Evolutionary conservation across 2,329 filamentous ascomycete species (phyloP), one percentile per base, ranked within the genome.

Genomic region (Nemania sp.): DNA sequence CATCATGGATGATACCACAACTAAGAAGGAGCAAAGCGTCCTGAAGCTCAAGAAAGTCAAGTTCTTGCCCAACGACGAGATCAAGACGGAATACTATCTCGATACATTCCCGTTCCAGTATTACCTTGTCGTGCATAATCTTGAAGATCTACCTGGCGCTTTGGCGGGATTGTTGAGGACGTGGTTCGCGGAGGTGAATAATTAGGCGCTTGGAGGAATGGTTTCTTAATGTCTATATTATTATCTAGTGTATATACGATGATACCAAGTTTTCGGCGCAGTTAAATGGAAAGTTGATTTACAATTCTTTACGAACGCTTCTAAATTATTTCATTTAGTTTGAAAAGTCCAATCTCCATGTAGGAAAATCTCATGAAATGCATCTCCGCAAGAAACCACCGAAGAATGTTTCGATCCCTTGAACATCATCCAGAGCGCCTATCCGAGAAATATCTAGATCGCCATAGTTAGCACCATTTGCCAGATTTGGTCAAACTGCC

Each of bases 101-200:
- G 95, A 99, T 71, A 88, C 86, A 6, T 99, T 99, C 72, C 94
- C 95, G 0, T 99, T 99, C 75, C 86, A 89, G 70, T 99, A 97
- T 76, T 99, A 97, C 70, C 76, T 99, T 51, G 90, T 99, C 63
- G 94, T 99, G 54, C 86, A 93, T 61, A 86, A 97, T 75, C 86
- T 99, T 42, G 86, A 88, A 66, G 94, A 99, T 73, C 78, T 99
- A 67, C 94, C 95, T 4, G 86, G 84, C 28, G 92, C 97, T 37
- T 73, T 99, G 72, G 90, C 91, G 12, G 89, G 89, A 23, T 81
- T 96, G 62, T 74, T 99, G 75, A 88, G 93, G 74, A 95, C 95
- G 62, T 99, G 95, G 95, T 97, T 99, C 79, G 86, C 89, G 0
- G 84, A 87, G 72, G 83, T 87, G 9, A 79, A 80, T 62, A 60